Evolutionary conservation across 2,329 filamentous ascomycete species (phyloP).

Genomic region (Cercospora zeina): DNA sequence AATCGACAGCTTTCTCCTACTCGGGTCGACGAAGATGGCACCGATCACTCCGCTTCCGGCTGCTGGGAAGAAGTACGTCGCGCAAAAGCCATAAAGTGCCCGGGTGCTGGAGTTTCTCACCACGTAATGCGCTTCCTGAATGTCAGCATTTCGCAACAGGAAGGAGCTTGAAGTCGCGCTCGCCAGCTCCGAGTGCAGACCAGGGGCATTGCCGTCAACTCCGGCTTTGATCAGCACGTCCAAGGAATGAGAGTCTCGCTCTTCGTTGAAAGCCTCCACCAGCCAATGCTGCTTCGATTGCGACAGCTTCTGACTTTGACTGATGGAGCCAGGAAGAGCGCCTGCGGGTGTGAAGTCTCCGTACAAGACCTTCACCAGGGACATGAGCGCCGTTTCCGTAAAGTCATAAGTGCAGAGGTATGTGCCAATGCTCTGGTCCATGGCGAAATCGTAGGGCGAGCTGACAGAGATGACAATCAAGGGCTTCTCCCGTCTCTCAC

Average conservation of each 20-base stretch:
- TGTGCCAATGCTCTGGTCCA: slow-evolving; percentile 85
- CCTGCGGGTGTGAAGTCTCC: slow-evolving; percentile 66
- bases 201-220: slow-evolving; percentile 64
- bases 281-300: slow-evolving; percentile 95
- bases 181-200: slow-evolving; percentile 67
- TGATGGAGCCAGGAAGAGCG: slow-evolving; percentile 67
- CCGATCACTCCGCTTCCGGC: slow-evolving; percentile 74
- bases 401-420: slow-evolving; percentile 97
- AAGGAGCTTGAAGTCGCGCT: slow-evolving; percentile 74
- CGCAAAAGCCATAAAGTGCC: slow-evolving; percentile 86
- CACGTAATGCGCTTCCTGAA: slow-evolving; percentile 84
- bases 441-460: slow-evolving; percentile 94
- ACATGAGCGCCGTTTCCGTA: slow-evolving; percentile 85
- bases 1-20: slow-evolving; percentile 82
- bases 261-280: slow-evolving; percentile 81
- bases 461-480: slow-evolving; percentile 89
- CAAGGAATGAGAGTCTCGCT: slow-evolving; percentile 71
- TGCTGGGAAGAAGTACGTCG: slow-evolving; percentile 77
- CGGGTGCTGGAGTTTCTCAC: slow-evolving; percentile 92
- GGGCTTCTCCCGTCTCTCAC: slow-evolving; percentile 75
- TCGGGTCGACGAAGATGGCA: slow-evolving; percentile 84
- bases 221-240: slow-evolving; percentile 72
- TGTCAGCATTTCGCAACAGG: slow-evolving; percentile 66
- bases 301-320: slow-evolving; percentile 81
- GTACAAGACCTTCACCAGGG: slow-evolving; percentile 78